These are phyloP conservation scores for Aspergillus cavernicola DNA, from an alignment of 495 filamentous ascomycete genomes.

Conservation along the genomic window DNA sequence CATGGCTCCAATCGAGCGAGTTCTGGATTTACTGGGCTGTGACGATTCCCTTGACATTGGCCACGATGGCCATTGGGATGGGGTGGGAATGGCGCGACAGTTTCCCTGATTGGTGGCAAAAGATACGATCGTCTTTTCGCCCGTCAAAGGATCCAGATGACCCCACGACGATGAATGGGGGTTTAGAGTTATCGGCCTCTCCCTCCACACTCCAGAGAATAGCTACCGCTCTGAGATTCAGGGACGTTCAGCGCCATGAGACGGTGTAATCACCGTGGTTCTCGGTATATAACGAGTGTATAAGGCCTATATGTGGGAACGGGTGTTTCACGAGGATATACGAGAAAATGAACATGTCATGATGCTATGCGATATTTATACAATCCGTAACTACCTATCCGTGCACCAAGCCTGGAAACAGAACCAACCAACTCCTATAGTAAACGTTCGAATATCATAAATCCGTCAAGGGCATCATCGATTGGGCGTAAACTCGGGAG, in stretches of 20 bases:
- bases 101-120: not conserved
- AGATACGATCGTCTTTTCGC: no score
- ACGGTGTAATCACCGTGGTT: not conserved
- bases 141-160: not conserved
- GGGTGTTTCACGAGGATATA: no score
- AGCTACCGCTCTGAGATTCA: not conserved
- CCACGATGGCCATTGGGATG: conserved; percentile 22
- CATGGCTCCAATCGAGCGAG: conserved; percentile 17
- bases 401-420: not conserved
- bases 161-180: not conserved
- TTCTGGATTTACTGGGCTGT: conserved; percentile 37
- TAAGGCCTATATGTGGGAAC: no score
- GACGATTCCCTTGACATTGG: conserved; percentile 28
- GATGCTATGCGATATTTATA: not conserved
- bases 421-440: conserved; percentile 5
- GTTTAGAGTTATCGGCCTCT: not conserved
- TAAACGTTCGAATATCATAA: not conserved
- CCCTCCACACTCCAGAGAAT: not conserved
- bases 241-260: not conserved
- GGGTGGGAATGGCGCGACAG: conserved; percentile 12
- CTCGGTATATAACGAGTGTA: no score
- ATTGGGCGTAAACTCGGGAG: not conserved
- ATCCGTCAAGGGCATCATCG: conserved; percentile 5
- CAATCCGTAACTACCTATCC: not conserved
- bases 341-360: no score